Percentiles rank a stretch among this genome's conserved stretches.
These are phyloP conservation scores for Combretum micranthum DNA, from an alignment of 345 rosid species.

Conservation along the genomic window DNA sequence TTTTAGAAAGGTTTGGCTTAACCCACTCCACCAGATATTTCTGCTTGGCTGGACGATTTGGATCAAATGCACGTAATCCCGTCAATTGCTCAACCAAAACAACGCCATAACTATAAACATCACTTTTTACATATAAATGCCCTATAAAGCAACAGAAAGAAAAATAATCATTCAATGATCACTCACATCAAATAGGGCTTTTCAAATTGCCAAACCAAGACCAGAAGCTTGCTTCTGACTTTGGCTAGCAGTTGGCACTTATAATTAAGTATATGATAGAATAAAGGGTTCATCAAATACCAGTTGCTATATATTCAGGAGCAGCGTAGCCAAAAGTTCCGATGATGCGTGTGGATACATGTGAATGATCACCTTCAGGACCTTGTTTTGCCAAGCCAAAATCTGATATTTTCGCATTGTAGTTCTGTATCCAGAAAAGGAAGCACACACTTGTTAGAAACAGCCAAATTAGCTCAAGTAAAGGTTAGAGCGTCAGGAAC, in stretches of 20 bases:
- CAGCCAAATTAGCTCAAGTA: background rate
- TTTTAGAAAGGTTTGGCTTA: slow-evolving; percentile 11
- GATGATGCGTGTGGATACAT: slow-evolving; percentile 9
- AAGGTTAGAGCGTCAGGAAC: slow-evolving; percentile 35
- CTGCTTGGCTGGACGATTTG: background rate
- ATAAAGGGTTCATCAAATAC: background rate
- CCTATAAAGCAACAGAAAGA: slow-evolving; percentile 2
- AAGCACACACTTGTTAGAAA: background rate
- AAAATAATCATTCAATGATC: no score
- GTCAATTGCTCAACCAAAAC: slow-evolving; percentile 16
- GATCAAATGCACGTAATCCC: slow-evolving; percentile 11
- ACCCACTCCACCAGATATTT: slow-evolving; percentile 13
- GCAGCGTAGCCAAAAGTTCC: slow-evolving; percentile 17
- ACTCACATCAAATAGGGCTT: background rate
- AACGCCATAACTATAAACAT: slow-evolving; percentile 16
- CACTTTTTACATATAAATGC: slow-evolving; percentile 12
- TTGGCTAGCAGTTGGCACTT: background rate
- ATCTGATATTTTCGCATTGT: slow-evolving; percentile 13
- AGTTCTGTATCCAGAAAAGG: background rate
- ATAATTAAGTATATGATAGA: no score
- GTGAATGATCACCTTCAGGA: slow-evolving; percentile 6
- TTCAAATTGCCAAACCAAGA: background rate
- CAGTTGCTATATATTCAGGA: slow-evolving; percentile 14
- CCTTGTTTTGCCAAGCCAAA: slow-evolving; percentile 17
- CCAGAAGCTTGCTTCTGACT: background rate